phyloP scores from a whole-genome alignment of 352 stramenopile genomes.

The Aphanomyces euteiches region DNA sequence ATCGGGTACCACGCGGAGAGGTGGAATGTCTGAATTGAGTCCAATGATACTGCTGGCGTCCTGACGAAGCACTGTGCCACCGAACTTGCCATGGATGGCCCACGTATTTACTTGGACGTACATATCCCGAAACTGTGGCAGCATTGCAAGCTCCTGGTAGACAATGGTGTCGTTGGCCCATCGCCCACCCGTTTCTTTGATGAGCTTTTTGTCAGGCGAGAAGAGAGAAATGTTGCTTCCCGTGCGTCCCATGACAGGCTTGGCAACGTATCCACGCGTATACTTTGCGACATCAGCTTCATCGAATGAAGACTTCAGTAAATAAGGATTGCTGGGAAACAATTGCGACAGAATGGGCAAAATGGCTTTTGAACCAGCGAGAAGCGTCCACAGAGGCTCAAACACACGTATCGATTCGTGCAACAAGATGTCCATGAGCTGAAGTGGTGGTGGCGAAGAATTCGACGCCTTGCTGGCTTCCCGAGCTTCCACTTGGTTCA shows the following conservation, averaged over 20 bases:
- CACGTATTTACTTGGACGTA: slow-evolving; percentile 31
- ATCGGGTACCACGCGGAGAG: slow-evolving; percentile 24
- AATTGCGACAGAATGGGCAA: slow-evolving; percentile 21
- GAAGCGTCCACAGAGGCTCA: slow-evolving; percentile 28
- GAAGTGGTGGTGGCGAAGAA: neutral
- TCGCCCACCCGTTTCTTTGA: slow-evolving; percentile 28
- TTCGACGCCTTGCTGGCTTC: neutral
- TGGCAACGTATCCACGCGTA: slow-evolving; percentile 17
- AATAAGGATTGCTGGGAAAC: slow-evolving; percentile 18
- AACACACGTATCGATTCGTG: slow-evolving; percentile 25
- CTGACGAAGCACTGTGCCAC: slow-evolving; percentile 26
- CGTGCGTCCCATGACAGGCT: slow-evolving; percentile 29
- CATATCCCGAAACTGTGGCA: slow-evolving; percentile 18
- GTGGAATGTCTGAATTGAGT: slow-evolving; percentile 27
- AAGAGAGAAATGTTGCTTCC: slow-evolving; percentile 29
- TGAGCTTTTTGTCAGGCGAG: slow-evolving; percentile 6
- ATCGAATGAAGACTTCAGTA: slow-evolving; percentile 30
- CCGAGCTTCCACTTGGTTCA: slow-evolving; percentile 26
- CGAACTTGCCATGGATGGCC: slow-evolving; percentile 26
- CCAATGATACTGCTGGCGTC: slow-evolving; percentile 27
- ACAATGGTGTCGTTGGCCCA: slow-evolving; percentile 30
- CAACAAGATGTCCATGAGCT: slow-evolving; percentile 28
- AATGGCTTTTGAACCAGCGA: slow-evolving; percentile 29
- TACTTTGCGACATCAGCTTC: slow-evolving; percentile 17
- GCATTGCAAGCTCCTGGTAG: slow-evolving; percentile 30